These are phyloP conservation scores for Globisporangium camurandrum DNA, from an alignment of 352 stramenopile genomes.

Conservation along the genomic window DNA sequence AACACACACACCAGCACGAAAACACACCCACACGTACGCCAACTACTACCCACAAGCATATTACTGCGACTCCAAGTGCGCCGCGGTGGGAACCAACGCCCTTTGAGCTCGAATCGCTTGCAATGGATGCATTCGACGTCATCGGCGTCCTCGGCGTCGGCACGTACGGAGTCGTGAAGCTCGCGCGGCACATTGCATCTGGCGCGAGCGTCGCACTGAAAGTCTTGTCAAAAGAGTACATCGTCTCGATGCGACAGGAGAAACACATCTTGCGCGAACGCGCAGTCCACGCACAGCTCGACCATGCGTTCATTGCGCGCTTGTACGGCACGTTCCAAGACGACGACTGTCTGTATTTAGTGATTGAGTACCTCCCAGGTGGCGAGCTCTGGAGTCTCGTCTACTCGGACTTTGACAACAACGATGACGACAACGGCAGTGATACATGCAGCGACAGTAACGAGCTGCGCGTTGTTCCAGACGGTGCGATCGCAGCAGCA, in stretches of 20 bases:
- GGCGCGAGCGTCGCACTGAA: constrained; percentile 68
- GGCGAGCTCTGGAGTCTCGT: constrained; percentile 77
- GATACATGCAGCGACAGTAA: constrained; percentile 17
- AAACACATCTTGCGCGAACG: constrained; percentile 75
- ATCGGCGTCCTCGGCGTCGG: constrained; percentile 64
- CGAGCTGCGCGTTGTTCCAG: constrained; percentile 3
- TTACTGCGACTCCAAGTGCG: not conserved
- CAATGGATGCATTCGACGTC: constrained; percentile 55
- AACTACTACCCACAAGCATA: not conserved
- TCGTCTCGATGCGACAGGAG: constrained; percentile 67
- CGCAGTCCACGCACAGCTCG: constrained; percentile 49
- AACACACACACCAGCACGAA: not conserved
- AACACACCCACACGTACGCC: not conserved
- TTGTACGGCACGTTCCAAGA: constrained; percentile 83
- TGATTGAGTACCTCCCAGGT: constrained; percentile 71
- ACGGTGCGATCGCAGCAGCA: not conserved
- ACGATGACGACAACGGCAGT: too few relatives aligned
- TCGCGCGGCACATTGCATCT: constrained; percentile 53
- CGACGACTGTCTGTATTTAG: constrained; percentile 71
- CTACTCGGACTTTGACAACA: constrained; percentile 41
- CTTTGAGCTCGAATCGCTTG: constrained; percentile 26
- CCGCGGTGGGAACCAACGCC: constrained; percentile 23
- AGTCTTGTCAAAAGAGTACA: constrained; percentile 63
- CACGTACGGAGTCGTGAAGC: constrained; percentile 74
- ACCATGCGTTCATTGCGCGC: constrained; percentile 60